These are phyloP conservation scores for Epithemia pelagica DNA, from an alignment of 108 stramenopile genomes.

Conservation along the genomic window DNA sequence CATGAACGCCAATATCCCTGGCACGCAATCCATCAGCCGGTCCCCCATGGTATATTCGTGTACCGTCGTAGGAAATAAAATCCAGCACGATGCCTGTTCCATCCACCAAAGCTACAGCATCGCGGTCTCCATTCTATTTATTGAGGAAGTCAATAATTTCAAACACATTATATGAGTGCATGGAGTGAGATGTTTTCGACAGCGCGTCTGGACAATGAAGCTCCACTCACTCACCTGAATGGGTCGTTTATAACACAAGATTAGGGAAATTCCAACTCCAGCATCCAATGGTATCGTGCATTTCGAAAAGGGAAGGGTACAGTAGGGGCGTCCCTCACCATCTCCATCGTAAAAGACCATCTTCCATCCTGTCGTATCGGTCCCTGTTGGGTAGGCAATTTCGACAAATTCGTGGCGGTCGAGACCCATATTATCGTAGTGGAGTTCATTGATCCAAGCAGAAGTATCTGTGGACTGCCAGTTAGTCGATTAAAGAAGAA, in stretches of 20 bases:
- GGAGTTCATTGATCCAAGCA: constrained; percentile 11
- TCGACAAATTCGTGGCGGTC: constrained; percentile 5
- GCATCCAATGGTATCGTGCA: not conserved
- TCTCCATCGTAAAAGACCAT: constrained; percentile 1
- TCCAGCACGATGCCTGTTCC: not conserved
- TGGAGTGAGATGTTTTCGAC: too few species aligned
- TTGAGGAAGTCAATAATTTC: too few species aligned
- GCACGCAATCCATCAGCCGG: not conserved
- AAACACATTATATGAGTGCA: too few species aligned
- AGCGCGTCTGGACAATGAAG: too few species aligned
- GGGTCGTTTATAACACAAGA: not conserved
- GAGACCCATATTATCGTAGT: constrained; percentile 7
- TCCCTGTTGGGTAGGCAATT: not conserved
- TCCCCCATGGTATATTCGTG: not conserved
- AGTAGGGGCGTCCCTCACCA: not conserved
- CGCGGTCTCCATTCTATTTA: not conserved
- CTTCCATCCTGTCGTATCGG: not conserved
- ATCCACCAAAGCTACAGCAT: constrained; percentile 3
- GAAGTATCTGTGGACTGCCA: too few species aligned
- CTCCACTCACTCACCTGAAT: not conserved
- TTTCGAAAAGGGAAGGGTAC: not conserved
- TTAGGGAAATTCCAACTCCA: not conserved
- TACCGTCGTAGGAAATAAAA: constrained; percentile 5
- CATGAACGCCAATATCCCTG: not conserved
- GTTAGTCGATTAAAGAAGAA: too few species aligned